phyloP scores from a whole-genome alignment of 345 rosid species.

The Aethionema arabicum region DNA sequence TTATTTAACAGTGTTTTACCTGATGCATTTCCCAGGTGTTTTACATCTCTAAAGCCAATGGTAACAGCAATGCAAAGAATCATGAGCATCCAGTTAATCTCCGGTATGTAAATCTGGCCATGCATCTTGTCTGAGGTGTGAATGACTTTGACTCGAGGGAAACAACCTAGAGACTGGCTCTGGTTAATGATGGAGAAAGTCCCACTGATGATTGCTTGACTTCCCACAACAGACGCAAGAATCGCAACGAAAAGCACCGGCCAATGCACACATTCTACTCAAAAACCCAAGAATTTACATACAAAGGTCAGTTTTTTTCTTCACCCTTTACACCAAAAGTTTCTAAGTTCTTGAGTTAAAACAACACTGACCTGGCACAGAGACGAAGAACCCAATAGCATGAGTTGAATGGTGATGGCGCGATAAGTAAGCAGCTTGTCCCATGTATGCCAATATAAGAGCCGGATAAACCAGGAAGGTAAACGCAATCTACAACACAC shows the following conservation, averaged over 20 bases:
- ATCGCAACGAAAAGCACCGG: slow-evolving; percentile 88
- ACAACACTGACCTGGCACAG: slow-evolving; percentile 75
- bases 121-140: slow-evolving; percentile 97
- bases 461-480: slow-evolving; percentile 97
- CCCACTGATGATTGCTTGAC: slow-evolving; percentile 99
- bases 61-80: slow-evolving; percentile 96
- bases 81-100: slow-evolving; percentile 98
- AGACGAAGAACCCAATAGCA: slow-evolving; percentile 76
- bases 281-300: slow-evolving; percentile 21
- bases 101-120: slow-evolving; percentile 99
- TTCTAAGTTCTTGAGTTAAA: slow-evolving; percentile 9
- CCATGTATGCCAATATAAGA: slow-evolving; percentile 96
- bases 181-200: slow-evolving; percentile 98
- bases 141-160: slow-evolving; percentile 94
- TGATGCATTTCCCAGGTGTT: slow-evolving; percentile 96
- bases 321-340: neutral
- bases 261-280: slow-evolving; percentile 68
- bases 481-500: slow-evolving; percentile 74
- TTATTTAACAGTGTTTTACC: slow-evolving; percentile 40
- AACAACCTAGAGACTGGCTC: slow-evolving; percentile 98
- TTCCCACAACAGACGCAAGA: slow-evolving; percentile 97
- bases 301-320: neutral
- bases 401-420: slow-evolving; percentile 67
- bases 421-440: slow-evolving; percentile 97
- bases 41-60: slow-evolving; percentile 93